These are phyloP conservation scores for Melastoma candidum DNA, from an alignment of 441 rosid genomes.

Conservation along the genomic window DNA sequence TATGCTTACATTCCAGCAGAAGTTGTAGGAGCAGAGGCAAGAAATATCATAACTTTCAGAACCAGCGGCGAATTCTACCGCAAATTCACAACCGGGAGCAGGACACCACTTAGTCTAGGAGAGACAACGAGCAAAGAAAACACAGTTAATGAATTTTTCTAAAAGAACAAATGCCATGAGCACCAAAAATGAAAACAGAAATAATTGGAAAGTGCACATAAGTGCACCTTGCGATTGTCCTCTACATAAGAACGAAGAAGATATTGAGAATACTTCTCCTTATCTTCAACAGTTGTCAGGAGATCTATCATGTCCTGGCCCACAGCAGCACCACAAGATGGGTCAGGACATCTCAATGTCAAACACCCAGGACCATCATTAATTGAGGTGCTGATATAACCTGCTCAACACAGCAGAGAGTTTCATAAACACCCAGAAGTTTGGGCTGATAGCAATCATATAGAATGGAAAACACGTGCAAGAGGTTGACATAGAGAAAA, in stretches of 20 bases:
- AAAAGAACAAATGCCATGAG: no score
- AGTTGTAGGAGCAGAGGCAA: constrained; percentile 66
- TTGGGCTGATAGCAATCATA: no score
- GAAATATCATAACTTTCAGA: constrained; percentile 68
- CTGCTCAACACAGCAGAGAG: constrained; percentile 19
- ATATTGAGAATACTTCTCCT: constrained; percentile 58
- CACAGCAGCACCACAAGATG: constrained; percentile 68
- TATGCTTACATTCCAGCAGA: constrained; percentile 88
- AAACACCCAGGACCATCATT: constrained; percentile 94
- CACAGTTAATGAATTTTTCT: no score
- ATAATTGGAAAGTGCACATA: no score
- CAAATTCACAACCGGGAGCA: constrained; percentile 91
- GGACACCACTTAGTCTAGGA: constrained; percentile 96
- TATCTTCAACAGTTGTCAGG: constrained; percentile 55
- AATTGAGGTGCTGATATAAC: constrained; percentile 62
- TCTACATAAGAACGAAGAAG: constrained; percentile 81
- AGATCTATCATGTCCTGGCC: constrained; percentile 67
- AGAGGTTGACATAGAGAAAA: no score
- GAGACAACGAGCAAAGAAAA: not conserved
- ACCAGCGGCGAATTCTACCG: constrained; percentile 67
- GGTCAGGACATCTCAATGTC: constrained; percentile 79
- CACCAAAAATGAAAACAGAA: no score
- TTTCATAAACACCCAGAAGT: no score
- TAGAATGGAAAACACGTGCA: no score
- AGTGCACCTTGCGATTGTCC: constrained; percentile 70